Evolutionary conservation across 2,329 filamentous ascomycete genomes (phyloP).

Genomic region (Epichloe typhina): DNA sequence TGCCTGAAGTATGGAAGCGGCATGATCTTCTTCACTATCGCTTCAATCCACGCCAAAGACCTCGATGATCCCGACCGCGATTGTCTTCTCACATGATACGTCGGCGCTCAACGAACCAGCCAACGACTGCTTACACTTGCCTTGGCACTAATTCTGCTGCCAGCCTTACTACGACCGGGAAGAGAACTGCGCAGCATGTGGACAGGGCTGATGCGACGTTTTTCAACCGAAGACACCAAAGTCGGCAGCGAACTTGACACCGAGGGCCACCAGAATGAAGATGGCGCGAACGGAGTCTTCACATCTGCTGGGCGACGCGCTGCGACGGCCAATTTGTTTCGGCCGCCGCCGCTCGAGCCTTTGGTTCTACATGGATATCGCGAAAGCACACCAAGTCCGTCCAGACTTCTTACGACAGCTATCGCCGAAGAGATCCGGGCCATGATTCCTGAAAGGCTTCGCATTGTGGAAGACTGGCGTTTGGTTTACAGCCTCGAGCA

Average conservation of each 20-base stretch:
- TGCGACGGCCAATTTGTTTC: conserved; percentile 52
- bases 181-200: conserved; percentile 27
- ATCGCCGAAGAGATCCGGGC: conserved; percentile 89
- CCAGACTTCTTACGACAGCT: conserved; percentile 54
- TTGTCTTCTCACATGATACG: background rate
- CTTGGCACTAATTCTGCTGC: background rate
- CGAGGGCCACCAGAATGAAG: conserved; percentile 15
- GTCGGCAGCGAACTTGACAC: conserved; percentile 17
- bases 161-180: background rate
- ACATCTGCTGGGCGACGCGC: conserved; percentile 35
- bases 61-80: conserved; percentile 1
- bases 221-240: conserved; percentile 36
- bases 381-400: conserved; percentile 42
- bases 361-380: conserved; percentile 56
- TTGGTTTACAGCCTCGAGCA: conserved; percentile 83
- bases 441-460: conserved; percentile 72
- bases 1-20: conserved; percentile 1
- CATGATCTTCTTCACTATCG: conserved; percentile 2
- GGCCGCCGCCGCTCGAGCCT: conserved; percentile 78
- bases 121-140: background rate
- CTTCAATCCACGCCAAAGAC: background rate
- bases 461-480: conserved; percentile 77
- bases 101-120: background rate
- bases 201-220: conserved; percentile 54
- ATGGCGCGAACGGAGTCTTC: conserved; percentile 46